Percentiles rank a stretch among this genome's conserved stretches.
phyloP scores from a whole-genome alignment of 768 basidiomycete genomes.

The Tulasnella sp. region DNA sequence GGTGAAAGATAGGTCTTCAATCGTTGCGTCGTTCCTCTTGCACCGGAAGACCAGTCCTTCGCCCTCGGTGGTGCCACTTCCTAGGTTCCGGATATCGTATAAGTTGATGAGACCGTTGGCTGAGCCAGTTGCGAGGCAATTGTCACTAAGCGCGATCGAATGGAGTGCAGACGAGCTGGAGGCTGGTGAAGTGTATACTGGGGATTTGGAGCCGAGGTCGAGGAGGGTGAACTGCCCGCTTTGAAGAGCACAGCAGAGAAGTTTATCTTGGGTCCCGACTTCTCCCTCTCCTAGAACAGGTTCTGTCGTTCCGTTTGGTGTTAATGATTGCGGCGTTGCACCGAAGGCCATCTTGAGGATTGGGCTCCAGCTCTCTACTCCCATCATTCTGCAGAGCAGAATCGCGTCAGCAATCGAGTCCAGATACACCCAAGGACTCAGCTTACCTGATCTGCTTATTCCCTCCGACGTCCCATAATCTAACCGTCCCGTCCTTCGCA shows the following conservation, averaged over 20 bases:
- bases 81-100: slow-evolving; percentile 52
- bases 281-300: slow-evolving; percentile 36
- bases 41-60: slow-evolving; percentile 34
- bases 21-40: slow-evolving; percentile 31
- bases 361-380: slow-evolving; percentile 42
- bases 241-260: slow-evolving; percentile 54
- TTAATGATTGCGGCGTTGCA: slow-evolving; percentile 37
- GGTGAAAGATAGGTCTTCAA: slow-evolving; percentile 50
- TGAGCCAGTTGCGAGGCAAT: slow-evolving; percentile 56
- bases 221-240: slow-evolving; percentile 55
- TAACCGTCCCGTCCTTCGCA: slow-evolving; percentile 63
- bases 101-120: slow-evolving; percentile 52
- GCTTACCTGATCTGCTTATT: slow-evolving; percentile 45
- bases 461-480: slow-evolving; percentile 68
- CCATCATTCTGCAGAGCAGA: slow-evolving; percentile 38
- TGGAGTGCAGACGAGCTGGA: slow-evolving; percentile 39
- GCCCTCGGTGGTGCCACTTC: slow-evolving; percentile 43
- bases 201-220: slow-evolving; percentile 47
- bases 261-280: slow-evolving; percentile 49
- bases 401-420: background rate
- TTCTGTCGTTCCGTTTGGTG: slow-evolving; percentile 9
- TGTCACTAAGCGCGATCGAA: slow-evolving; percentile 47
- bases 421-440: background rate
- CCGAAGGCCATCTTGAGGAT: slow-evolving; percentile 48
- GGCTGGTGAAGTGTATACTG: slow-evolving; percentile 36